These are phyloP conservation scores for Panaeolus papilionaceus DNA, from an alignment of 768 basidiomycete genomes.

Conservation along the genomic window DNA sequence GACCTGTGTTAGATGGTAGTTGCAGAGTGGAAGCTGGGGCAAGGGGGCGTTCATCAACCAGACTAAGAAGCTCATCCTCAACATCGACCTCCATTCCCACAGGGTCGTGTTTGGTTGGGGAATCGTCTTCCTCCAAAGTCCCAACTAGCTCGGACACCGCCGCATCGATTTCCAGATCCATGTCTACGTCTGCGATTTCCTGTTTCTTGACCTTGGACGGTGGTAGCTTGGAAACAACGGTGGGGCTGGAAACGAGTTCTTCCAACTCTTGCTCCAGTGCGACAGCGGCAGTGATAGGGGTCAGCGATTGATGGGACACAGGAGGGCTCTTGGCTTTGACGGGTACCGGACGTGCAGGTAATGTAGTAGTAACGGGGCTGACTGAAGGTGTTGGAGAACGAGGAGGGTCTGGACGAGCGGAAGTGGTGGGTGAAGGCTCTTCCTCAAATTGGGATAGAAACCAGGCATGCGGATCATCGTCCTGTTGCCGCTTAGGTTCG, in stretches of 20 bases:
- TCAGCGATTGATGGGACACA: slow-evolving; percentile 23
- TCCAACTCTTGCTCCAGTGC: slow-evolving; percentile 55
- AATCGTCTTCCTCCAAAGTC: slow-evolving; percentile 37
- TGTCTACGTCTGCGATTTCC: slow-evolving; percentile 42
- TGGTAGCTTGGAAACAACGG: slow-evolving; percentile 16
- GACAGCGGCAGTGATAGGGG: slow-evolving; percentile 35
- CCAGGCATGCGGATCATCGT: slow-evolving; percentile 68
- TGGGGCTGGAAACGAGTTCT: slow-evolving; percentile 35
- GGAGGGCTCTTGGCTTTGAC: slow-evolving; percentile 25
- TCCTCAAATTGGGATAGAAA: slow-evolving; percentile 59
- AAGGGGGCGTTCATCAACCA: slow-evolving; percentile 60
- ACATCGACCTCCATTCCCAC: slow-evolving; percentile 49
- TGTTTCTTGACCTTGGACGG: slow-evolving; percentile 33
- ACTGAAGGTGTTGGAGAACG: slow-evolving; percentile 33
- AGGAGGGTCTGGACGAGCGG: slow-evolving; percentile 35
- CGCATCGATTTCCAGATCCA: slow-evolving; percentile 51
- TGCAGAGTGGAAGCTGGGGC: slow-evolving; percentile 22
- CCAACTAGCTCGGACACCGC: slow-evolving; percentile 52
- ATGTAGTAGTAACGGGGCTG: slow-evolving; percentile 32
- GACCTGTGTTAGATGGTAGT: background rate
- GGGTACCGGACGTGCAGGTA: slow-evolving; percentile 21
- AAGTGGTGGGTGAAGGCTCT: slow-evolving; percentile 38
- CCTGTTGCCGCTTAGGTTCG: slow-evolving; percentile 32
- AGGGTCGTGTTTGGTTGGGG: slow-evolving; percentile 27
- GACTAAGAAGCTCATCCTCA: slow-evolving; percentile 73